Percentiles rank a stretch among this genome's conserved stretches.
These are phyloP conservation scores for Pestalotiopsis sp. DNA, from an alignment of 2,329 filamentous ascomycete species.

Conservation along the genomic window DNA sequence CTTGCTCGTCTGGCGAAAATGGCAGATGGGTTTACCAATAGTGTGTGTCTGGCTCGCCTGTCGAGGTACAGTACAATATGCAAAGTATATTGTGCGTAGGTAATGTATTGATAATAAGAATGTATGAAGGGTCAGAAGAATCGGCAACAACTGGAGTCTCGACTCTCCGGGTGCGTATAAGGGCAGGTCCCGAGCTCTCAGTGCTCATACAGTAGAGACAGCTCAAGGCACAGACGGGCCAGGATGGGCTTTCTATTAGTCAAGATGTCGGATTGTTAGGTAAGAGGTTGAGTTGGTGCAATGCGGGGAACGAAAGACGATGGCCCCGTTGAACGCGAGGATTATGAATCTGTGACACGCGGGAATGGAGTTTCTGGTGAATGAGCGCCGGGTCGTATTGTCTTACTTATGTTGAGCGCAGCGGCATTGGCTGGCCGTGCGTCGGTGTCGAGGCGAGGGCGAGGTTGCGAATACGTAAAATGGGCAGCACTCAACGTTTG, in stretches of 20 bases:
- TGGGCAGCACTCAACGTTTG: not conserved
- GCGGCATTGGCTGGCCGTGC: slow-evolving; percentile 6
- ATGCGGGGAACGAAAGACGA: slow-evolving; percentile 43
- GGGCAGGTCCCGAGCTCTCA: not conserved
- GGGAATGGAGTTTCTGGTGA: slow-evolving; percentile 1
- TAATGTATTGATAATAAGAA: not conserved
- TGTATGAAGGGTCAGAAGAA: not conserved
- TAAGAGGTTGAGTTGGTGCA: slow-evolving; percentile 43
- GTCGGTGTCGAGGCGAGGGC: not conserved
- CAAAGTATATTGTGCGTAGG: not conserved
- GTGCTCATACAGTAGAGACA: not conserved
- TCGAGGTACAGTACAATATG: not conserved
- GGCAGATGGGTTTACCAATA: slow-evolving; percentile 29
- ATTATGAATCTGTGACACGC: slow-evolving; percentile 12
- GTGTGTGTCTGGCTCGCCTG: slow-evolving; percentile 19
- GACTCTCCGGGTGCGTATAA: not conserved
- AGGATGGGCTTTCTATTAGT: slow-evolving; percentile 47
- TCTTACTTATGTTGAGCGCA: not conserved
- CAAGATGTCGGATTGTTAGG: slow-evolving; percentile 47
- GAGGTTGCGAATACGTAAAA: slow-evolving; percentile 11
- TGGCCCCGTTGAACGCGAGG: slow-evolving; percentile 14
- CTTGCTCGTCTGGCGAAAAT: slow-evolving; percentile 18
- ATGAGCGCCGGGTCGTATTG: slow-evolving; percentile 7
- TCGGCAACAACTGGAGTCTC: not conserved
- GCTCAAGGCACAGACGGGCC: slow-evolving; percentile 4